Conservation (phyloP, 164 flowering plant species). For the Euptelea pleiosperma region DNA sequence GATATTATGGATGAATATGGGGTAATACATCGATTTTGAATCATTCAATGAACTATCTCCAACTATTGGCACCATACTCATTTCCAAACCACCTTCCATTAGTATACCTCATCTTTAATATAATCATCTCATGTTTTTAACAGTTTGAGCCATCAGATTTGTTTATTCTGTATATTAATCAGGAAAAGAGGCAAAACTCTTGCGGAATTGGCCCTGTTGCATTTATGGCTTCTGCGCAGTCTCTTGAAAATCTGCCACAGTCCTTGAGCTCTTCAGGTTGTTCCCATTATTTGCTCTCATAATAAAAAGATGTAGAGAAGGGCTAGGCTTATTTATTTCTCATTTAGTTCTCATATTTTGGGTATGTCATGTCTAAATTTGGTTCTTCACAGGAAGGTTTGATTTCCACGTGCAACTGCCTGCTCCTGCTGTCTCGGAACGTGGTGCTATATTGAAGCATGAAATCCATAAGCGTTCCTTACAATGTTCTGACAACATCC, state of each 20-base stretch:
- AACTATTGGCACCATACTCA: no score
- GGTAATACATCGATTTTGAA: slow-evolving; percentile 33
- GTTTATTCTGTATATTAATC: slow-evolving; percentile 12
- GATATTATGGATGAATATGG: slow-evolving; percentile 84
- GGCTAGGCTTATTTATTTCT: background rate
- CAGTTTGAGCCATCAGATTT: background rate
- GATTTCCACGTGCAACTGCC: slow-evolving; percentile 88
- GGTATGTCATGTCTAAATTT: slow-evolving; percentile 8
- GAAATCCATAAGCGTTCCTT: slow-evolving; percentile 76
- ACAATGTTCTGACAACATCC: slow-evolving; percentile 60
- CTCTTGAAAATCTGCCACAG: slow-evolving; percentile 65
- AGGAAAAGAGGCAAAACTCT: slow-evolving; percentile 66
- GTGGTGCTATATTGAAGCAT: slow-evolving; percentile 75
- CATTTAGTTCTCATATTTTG: background rate
- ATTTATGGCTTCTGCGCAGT: slow-evolving; percentile 69
- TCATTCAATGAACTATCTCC: no score
- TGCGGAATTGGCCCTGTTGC: slow-evolving; percentile 91
- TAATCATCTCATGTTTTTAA: no score
- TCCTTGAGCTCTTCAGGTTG: slow-evolving; percentile 76
- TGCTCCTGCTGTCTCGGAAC: slow-evolving; percentile 78
- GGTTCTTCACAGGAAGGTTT: slow-evolving; percentile 65
- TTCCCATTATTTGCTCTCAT: background rate
- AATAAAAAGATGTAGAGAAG: background rate
- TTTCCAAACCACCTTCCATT: no score
- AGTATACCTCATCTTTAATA: no score